Percentiles rank a stretch among this genome's conserved stretches.
Conservation (phyloP, 2,329 filamentous ascomycete genomes). For the Colletotrichum australisinense region DNA sequence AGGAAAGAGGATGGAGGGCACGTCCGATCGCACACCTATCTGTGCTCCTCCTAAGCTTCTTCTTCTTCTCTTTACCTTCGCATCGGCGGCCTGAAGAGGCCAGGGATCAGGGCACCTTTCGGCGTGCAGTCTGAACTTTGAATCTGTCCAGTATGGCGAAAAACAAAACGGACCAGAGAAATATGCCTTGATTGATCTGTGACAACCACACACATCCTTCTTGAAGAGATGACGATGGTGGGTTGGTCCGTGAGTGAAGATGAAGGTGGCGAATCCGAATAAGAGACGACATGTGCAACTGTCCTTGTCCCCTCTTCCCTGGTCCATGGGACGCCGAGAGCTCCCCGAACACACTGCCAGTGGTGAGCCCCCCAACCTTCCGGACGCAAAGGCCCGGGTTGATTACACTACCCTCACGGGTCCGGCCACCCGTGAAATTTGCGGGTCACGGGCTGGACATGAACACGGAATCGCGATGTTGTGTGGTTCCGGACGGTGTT, state of each 20-base stretch:
- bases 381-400: not conserved
- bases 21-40: slow-evolving; percentile 23
- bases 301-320: not conserved
- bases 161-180: not conserved
- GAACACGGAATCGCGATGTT: not conserved
- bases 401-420: not conserved
- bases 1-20: not conserved
- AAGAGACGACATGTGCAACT: slow-evolving; percentile 24
- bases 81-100: slow-evolving; percentile 23
- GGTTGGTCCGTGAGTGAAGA: slow-evolving; percentile 17
- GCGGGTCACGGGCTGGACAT: not conserved
- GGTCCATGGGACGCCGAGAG: not conserved
- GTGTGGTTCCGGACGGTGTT: not conserved
- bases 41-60: not conserved
- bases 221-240: slow-evolving; percentile 6
- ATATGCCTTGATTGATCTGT: not conserved
- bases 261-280: slow-evolving; percentile 18
- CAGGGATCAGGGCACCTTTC: slow-evolving; percentile 19
- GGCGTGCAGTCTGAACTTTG: slow-evolving; percentile 29
- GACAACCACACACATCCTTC: not conserved
- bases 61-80: slow-evolving; percentile 7
- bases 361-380: not conserved
- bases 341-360: not conserved
- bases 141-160: slow-evolving; percentile 19
- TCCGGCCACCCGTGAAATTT: not conserved